Base-by-base conservation (phyloP, 2,329 filamentous ascomycete species). In the Diaporthe vexans region DNA sequence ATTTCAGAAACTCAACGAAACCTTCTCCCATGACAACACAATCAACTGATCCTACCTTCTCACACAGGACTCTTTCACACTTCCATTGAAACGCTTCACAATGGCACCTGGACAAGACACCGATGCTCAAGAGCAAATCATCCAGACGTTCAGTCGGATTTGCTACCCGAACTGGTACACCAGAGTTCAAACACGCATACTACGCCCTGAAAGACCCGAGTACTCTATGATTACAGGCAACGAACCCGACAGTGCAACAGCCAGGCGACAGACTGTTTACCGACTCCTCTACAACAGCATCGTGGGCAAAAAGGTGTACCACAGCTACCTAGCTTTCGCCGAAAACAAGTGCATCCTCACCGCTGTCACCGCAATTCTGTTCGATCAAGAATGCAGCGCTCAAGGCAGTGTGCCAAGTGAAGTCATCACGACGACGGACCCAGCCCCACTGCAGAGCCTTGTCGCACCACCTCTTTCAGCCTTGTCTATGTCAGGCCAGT, bases 201-300 rank as follows among this genome's bases (percentile, higher is more conserved):
- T 67, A 8, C 61, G 61, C 35, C 46, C 61, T 17, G 61, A 67
- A 37, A 52, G 61, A n/a, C 61, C 46, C 4, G 61, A 67, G 11
- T 67, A 52, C 29, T 67, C 61, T 19, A 52, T 67, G 11, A 35
- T 67, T 0, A 52, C 51, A 33, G 29, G n/a, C 21, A 24, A 4
- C 6, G 4, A 37, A 15, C 21, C 9, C 21, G 46, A 67, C 11
- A 11, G 33, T 1, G 46, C 61, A 15, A 67, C 43, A 4, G 21
- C 21, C 4, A 67, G 46, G 29, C 43, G 61, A 19, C 29, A 51
- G 19, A 51, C 7, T 7, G 61, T 67, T 15, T 10, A 52, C 13
- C 61, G 46, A 24, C 11, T 67, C 29, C 43, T 67, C 29, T 19
- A 52, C 29, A 37, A 52, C 21, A 67, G 61, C 29, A 13, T 67